Conservation (phyloP, 257 asterid species). For the Pogostemon cablin region DNA sequence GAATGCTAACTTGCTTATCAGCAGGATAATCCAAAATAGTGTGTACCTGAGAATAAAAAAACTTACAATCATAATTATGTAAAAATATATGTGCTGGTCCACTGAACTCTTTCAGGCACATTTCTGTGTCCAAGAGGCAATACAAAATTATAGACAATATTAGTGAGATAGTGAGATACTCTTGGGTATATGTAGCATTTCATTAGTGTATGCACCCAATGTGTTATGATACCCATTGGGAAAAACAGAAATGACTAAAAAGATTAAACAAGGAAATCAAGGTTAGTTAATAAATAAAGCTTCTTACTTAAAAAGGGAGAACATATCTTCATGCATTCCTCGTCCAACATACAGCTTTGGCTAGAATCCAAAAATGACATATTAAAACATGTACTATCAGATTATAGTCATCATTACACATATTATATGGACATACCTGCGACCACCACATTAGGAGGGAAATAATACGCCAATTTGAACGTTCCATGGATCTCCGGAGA, state of each 20-base stretch:
- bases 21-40: slow-evolving; percentile 87
- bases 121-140: slow-evolving; percentile 14
- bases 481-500: slow-evolving; percentile 81
- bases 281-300: slow-evolving; percentile 12
- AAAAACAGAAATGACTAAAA: slow-evolving; percentile 8
- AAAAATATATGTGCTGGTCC: slow-evolving; percentile 23
- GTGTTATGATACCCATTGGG: background rate
- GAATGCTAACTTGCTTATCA: slow-evolving; percentile 93
- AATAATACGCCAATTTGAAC: slow-evolving; percentile 75
- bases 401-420: slow-evolving; percentile 24
- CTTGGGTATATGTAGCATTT: background rate
- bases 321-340: slow-evolving; percentile 98
- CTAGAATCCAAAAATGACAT: slow-evolving; percentile 46
- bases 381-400: slow-evolving; percentile 31
- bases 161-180: background rate
- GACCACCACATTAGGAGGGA: slow-evolving; percentile 92
- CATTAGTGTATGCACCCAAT: background rate
- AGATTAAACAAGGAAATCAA: background rate
- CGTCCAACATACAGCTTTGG: slow-evolving; percentile 97
- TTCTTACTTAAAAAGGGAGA: slow-evolving; percentile 90
- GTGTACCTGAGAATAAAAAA: slow-evolving; percentile 67
- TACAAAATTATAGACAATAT: slow-evolving; percentile 4
- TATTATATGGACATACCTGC: slow-evolving; percentile 57
- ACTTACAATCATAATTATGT: background rate
- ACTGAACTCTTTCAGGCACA: slow-evolving; percentile 25